phyloP scores from a whole-genome alignment of 2,329 filamentous ascomycete genomes.

The Juglanconis oblonga region DNA sequence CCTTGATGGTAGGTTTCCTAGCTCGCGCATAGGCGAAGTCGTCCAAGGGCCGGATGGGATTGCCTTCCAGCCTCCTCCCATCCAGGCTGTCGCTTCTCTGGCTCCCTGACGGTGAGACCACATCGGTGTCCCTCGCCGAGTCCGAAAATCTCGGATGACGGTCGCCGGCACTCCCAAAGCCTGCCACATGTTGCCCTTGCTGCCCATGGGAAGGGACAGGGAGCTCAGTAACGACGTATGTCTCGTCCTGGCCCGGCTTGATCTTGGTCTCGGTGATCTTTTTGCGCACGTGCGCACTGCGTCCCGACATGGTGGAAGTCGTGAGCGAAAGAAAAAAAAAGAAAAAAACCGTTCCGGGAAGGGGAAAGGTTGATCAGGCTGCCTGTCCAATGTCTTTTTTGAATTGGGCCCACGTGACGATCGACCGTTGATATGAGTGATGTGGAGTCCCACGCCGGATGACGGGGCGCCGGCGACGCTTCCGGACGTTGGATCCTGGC shows the following conservation, averaged over 20 bases:
- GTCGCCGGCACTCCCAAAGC: constrained; percentile 40
- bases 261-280: constrained; percentile 47
- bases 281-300: constrained; percentile 57
- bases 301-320: constrained; percentile 47
- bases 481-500: not conserved
- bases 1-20: constrained; percentile 41
- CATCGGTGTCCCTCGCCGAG: constrained; percentile 30
- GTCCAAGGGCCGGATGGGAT: constrained; percentile 30
- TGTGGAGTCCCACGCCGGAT: too few relatives aligned
- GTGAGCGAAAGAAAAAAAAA: not conserved
- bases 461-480: too few relatives aligned
- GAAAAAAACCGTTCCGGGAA: too few relatives aligned
- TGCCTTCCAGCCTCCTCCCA: constrained; percentile 29
- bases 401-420: too few relatives aligned
- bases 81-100: constrained; percentile 37
- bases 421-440: too few relatives aligned
- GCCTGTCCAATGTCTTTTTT: not conserved
- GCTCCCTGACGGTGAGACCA: constrained; percentile 28
- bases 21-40: constrained; percentile 43
- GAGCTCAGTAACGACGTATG: constrained; percentile 37
- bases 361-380: too few relatives aligned
- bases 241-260: constrained; percentile 35
- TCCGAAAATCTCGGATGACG: constrained; percentile 46
- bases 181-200: constrained; percentile 33
- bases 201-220: constrained; percentile 26